Evolutionary conservation across 1,139 yeast species (phyloP), one percentile per base, ranked within the genome.

Genomic region (Kodamaea sp.): DNA sequence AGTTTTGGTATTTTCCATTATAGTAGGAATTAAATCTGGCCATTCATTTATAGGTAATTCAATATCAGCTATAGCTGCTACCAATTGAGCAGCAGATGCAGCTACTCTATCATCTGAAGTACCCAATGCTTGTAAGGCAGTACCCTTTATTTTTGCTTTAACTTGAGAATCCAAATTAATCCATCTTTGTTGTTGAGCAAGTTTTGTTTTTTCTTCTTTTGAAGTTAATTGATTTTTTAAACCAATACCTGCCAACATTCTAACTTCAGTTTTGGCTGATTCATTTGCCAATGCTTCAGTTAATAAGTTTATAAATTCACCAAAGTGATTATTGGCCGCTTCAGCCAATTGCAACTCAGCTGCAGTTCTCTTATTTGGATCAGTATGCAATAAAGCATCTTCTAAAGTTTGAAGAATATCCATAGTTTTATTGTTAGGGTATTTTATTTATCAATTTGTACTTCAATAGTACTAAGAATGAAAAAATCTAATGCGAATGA

Each of bases 1-100:
- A 7, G 83, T 70, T 53, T 80, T 80, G 32, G 97, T 92, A 62
- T 89, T 87, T 47, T 84, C 87, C 38, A 92, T 92, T 56, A 92
- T 84, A 34, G 78, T 75, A 39, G 82, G 79, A 66, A 92, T 86
- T 56, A 92, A 73, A 43, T 84, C 90, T 20, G 85, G 84, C 98
- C 98, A 92, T 57, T 84, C 87, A 48, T 75, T 76, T 47, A 83
- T 70, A 34, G 97, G 97, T 48, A 92, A 73, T 61, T 92, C 98
- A 44, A 92, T 87, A 48, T 85, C 94, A 10, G 97, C 98, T 53
- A 92, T 86, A 7, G 97, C 95, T 24, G 97, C 96, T 43, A 92
- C 92, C 51, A 92, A 73, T 67, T 92, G 97, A 15, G 98, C 96
- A 25, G 94, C 84, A 20, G 96, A 78, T 44, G 82, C 79, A 24